These are phyloP conservation scores for Danielia oregonensis DNA, from an alignment of 805 yeast genomes.

Conservation along the genomic window DNA sequence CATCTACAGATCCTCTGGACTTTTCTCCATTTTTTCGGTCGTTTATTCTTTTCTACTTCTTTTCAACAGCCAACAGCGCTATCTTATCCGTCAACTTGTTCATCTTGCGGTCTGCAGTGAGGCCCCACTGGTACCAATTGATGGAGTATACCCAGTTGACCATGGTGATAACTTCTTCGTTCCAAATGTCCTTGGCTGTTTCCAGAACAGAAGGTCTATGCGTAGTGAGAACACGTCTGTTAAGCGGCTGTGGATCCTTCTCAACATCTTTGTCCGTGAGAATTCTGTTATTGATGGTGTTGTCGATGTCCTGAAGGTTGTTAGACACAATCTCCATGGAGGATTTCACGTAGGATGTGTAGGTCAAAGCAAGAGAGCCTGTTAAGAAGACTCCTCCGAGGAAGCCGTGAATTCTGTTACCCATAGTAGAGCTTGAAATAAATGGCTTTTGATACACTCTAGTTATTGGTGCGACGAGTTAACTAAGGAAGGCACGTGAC, in stretches of 20 bases:
- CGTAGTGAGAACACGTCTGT: constrained; percentile 20
- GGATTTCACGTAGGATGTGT: constrained; percentile 47
- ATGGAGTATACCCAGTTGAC: constrained; percentile 62
- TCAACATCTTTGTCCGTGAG: constrained; percentile 45
- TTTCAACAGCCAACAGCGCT: constrained; percentile 8
- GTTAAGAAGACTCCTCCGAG: constrained; percentile 56
- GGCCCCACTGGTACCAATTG: constrained; percentile 43
- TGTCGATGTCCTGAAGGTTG: constrained; percentile 46
- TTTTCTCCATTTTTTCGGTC: background rate
- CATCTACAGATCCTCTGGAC: too few relatives aligned
- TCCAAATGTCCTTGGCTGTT: constrained; percentile 76
- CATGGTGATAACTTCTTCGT: constrained; percentile 60
- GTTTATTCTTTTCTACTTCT: constrained; percentile 6
- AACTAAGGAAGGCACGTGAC: too few relatives aligned
- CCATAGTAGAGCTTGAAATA: constrained; percentile 22
- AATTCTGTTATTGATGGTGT: constrained; percentile 51
- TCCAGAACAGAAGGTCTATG: constrained; percentile 46
- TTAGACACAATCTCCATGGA: constrained; percentile 45
- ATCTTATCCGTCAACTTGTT: constrained; percentile 27
- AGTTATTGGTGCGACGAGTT: too few relatives aligned
- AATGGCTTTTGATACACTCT: too few relatives aligned
- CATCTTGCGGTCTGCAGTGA: constrained; percentile 31
- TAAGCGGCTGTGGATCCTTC: constrained; percentile 41
- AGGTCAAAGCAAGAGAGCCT: constrained; percentile 55
- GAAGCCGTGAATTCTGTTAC: constrained; percentile 43